Percentiles rank a stretch among this genome's conserved stretches.
Conservation (phyloP, 2,329 filamentous ascomycete species). For the Scedosporium minutisporum region DNA sequence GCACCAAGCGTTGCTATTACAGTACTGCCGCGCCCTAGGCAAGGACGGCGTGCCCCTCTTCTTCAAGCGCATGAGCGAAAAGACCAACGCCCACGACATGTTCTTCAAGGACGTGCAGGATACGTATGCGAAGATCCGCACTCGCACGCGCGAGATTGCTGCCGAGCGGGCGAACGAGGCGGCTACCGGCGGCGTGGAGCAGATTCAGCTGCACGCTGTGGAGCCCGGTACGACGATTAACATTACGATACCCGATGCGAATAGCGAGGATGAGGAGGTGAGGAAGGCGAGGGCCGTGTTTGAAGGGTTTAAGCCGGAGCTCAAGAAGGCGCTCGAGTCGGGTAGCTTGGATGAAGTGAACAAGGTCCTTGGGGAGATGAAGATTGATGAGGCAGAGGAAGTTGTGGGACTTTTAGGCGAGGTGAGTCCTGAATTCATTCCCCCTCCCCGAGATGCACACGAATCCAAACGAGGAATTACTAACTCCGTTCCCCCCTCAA, state of each 20-base stretch:
- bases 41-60: constrained; percentile 83
- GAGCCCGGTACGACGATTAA: constrained; percentile 88
- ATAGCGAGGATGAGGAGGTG: constrained; percentile 55
- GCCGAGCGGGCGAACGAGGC: constrained; percentile 41
- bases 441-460: background rate
- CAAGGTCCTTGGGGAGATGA: constrained; percentile 70
- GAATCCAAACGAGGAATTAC: background rate
- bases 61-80: constrained; percentile 90
- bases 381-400: constrained; percentile 77
- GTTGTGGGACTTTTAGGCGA: constrained; percentile 71
- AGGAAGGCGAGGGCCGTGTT: constrained; percentile 65
- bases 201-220: constrained; percentile 95
- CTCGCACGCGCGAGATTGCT: constrained; percentile 62
- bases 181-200: constrained; percentile 66
- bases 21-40: constrained; percentile 88
- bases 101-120: constrained; percentile 89
- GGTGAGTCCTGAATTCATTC: constrained; percentile 27
- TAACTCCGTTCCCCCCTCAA: background rate
- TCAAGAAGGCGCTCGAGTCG: constrained; percentile 76
- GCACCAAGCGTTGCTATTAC: constrained; percentile 82
- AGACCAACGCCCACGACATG: constrained; percentile 75
- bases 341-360: constrained; percentile 62
- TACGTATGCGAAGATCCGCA: constrained; percentile 75
- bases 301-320: constrained; percentile 69
- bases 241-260: constrained; percentile 66